Base-by-base conservation (phyloP, 2,329 filamentous ascomycete species). In the Metarhizium sp. region DNA sequence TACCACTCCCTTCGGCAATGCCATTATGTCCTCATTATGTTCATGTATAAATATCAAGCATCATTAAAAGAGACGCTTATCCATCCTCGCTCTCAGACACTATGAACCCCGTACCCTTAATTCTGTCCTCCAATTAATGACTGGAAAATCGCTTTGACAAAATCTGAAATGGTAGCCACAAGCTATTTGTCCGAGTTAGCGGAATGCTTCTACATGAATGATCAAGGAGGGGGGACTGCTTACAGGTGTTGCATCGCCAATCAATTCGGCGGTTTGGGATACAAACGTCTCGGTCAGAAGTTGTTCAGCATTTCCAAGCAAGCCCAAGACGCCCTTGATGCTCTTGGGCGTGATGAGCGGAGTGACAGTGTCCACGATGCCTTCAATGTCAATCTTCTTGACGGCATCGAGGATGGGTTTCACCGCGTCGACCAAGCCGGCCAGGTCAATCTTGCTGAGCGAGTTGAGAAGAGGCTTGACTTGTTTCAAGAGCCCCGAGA, bases 201-300 rank as follows among this genome's bases (percentile, higher is more conserved):
- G 1, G 25, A n/a, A 8, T 51, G 50, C 54, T 20, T 18, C 18
- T 6, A 53, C 50, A 38, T 18, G 34, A 20, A 3, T 40, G 30
- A 16, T 29, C 6, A 46, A 7, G 18, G 20, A 10, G 18, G 5
- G 5, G 18, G 42, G 16, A 16, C 8, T 47, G 59, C 69, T 66
- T 71, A 73, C 70, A 53, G 71, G 71, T 59, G 71, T 73, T 3
- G 71, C 71, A 55, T 74, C 71, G 30, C 67, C 70, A 60, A 75
- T 75, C 38, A 76, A 61, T 55, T 75, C 73, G 2, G 66, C 66
- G 42, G 73, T 73, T 58, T 76, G 71, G 20, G 67, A 64, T 6
- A 76, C 71, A 59, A 76, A 76, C 1, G 66, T 64, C 32, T 66
- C 59, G 4, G 66, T 71, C 6, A 76, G 59, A 14, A 76, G 61